These are phyloP conservation scores for Aspergillus bombycis DNA, from an alignment of 2,329 filamentous ascomycete species.

Conservation along the genomic window DNA sequence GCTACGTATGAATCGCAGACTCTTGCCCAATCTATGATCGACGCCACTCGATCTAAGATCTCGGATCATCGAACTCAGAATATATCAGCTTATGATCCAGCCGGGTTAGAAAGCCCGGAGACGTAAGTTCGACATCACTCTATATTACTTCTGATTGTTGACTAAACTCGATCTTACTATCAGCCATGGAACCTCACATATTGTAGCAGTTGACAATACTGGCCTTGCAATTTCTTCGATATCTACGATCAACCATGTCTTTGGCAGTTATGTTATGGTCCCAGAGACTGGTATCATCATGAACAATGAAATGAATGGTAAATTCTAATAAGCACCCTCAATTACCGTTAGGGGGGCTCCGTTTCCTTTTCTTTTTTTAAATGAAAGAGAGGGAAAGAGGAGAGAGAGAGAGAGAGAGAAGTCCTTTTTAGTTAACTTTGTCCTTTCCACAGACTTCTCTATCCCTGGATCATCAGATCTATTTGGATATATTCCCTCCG, in stretches of 20 bases:
- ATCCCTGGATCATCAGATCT: constrained; percentile 76
- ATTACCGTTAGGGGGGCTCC: too few relatives aligned
- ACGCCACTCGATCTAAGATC: constrained; percentile 42
- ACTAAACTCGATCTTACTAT: too few relatives aligned
- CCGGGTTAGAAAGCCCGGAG: constrained; percentile 65
- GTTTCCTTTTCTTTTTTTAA: too few relatives aligned
- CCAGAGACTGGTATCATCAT: constrained; percentile 84
- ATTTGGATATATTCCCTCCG: constrained; percentile 81
- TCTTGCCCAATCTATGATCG: constrained; percentile 47
- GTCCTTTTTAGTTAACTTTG: too few relatives aligned
- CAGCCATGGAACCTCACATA: constrained; percentile 56
- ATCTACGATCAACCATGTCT: constrained; percentile 85
- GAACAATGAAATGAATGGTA: constrained; percentile 63
- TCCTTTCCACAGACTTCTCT: constrained; percentile 67
- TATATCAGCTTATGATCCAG: constrained; percentile 67
- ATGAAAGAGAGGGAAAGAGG: too few relatives aligned
- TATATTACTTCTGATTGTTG: background rate
- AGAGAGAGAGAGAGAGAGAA: too few relatives aligned
- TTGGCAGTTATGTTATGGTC: constrained; percentile 77
- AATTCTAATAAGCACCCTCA: too few relatives aligned
- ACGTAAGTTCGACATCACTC: constrained; percentile 44
- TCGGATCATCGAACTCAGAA: constrained; percentile 40
- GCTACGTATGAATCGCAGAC: too few relatives aligned
- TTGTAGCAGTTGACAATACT: constrained; percentile 67
- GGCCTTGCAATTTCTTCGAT: constrained; percentile 81